A percentile compares a stretch with the other conserved stretches of the same genome.
These are phyloP conservation scores for Mycena alexandri DNA, from an alignment of 768 basidiomycete species.

Conservation along the genomic window DNA sequence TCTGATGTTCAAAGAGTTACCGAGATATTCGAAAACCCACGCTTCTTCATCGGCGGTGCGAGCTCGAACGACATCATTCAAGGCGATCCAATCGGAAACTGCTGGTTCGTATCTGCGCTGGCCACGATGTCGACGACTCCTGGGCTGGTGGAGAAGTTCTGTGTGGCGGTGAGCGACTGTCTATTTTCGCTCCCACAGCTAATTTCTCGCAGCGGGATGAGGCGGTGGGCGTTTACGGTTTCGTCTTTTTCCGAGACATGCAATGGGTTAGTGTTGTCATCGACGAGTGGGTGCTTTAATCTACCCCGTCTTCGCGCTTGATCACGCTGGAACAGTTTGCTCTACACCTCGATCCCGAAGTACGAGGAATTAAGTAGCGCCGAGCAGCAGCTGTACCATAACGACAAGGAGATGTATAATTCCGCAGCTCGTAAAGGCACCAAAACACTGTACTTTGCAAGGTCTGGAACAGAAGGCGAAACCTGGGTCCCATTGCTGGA, in stretches of 20 bases:
- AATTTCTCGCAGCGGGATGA: constrained; percentile 56
- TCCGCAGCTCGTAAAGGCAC: constrained; percentile 58
- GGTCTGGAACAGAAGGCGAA: constrained; percentile 60
- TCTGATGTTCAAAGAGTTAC: constrained; percentile 62
- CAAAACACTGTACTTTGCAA: constrained; percentile 64
- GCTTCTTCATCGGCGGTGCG: constrained; percentile 61
- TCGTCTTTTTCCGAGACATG: constrained; percentile 67
- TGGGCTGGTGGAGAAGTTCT: constrained; percentile 64
- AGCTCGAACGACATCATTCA: constrained; percentile 61
- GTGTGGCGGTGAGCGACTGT: constrained; percentile 56
- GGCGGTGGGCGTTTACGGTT: constrained; percentile 68
- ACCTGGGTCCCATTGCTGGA: constrained; percentile 71
- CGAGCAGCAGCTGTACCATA: constrained; percentile 62
- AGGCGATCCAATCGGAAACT: constrained; percentile 64
- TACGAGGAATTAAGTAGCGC: constrained; percentile 59
- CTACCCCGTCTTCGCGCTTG: background rate
- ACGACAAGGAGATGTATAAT: constrained; percentile 63
- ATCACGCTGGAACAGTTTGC: constrained; percentile 49
- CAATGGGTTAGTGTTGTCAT: constrained; percentile 57
- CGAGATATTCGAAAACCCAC: constrained; percentile 64
- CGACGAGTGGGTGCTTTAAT: constrained; percentile 5
- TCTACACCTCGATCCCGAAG: constrained; percentile 64
- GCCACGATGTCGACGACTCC: constrained; percentile 60
- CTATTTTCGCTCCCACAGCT: constrained; percentile 3
- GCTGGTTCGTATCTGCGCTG: constrained; percentile 67